Base-by-base conservation (phyloP, 106 monocot genomes). In the Xerophyta viscosa region DNA sequence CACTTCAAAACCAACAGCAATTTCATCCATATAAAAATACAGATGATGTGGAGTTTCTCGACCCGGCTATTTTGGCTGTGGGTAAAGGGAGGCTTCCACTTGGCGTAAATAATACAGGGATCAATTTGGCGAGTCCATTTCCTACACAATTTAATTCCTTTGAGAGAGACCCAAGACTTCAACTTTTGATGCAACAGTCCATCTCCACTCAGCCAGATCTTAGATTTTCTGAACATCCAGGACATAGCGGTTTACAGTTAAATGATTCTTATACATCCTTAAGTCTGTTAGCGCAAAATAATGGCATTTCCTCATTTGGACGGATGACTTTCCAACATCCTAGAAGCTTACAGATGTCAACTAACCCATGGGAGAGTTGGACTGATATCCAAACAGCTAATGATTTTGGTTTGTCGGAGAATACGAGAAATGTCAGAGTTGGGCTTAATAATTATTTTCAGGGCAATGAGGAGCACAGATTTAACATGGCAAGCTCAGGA, bases 51-150 rank as follows among this genome's bases (percentile, higher is more conserved):
- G 88, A 96, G 69, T 78, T 88, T 43, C 66, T 76, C 46, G 94
- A 96, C 65, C 94, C 94, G 27, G 94, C 94, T 39, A 88, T 96
- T 56, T 68, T 96, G 45, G 94, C 88, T 50, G 92, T 92, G 5
- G 86, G 82, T 54, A 92, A 86, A 68, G 86, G 87, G 18, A 63
- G 66, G 26, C 42, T 76, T 45, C 66, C 77, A 31, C 48, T 65
- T 54, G 76, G 76, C 61, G 42, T 49, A 37, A 59, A 58, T 37
- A 78, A 70, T 58, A 46, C 78, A 37, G 75, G 55, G 10, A 62
- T 60, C 28, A 71, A 52, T 48, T 66, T 52, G 25, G 64, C 74
- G 50, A 41, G 47, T 60, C 25, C 66, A 42, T 70, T 79, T 57
- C 65, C 79, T 50, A 19, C 56, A 50, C 82, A 81, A 46, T 55